Evolutionary conservation across 2,329 filamentous ascomycete species (phyloP).

Genomic region (Trichophyton benhamiae): DNA sequence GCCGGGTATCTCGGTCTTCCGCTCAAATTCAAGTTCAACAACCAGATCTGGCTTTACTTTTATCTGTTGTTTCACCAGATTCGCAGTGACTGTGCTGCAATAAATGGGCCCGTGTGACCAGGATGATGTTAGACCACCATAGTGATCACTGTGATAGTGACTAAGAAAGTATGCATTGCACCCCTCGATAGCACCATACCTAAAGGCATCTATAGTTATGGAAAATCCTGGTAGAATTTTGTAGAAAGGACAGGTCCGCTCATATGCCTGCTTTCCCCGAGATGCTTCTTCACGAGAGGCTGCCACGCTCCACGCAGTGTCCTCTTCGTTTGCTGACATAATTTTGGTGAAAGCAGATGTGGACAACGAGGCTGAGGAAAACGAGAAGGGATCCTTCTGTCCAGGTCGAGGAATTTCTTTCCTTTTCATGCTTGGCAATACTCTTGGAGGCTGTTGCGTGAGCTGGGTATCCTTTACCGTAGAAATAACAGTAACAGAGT

Average conservation of each 20-base stretch:
- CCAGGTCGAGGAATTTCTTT: conserved; percentile 63
- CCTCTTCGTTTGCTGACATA: conserved; percentile 86
- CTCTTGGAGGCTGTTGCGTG: conserved; percentile 18
- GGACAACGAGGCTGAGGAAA: conserved; percentile 30
- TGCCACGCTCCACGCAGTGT: conserved; percentile 77
- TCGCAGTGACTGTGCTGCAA: conserved; percentile 84
- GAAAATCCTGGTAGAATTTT: conserved; percentile 90
- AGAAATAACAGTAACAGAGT: conserved; percentile 37
- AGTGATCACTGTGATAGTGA: conserved; percentile 97
- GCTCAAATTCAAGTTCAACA: conserved; percentile 73
- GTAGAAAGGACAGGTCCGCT: conserved; percentile 92
- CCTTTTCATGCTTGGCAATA: conserved; percentile 49
- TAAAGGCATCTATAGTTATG: conserved; percentile 91
- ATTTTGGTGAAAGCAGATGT: conserved; percentile 78
- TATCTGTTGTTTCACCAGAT: conserved; percentile 75
- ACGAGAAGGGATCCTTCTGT: conserved; percentile 64
- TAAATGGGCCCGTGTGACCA: conserved; percentile 95
- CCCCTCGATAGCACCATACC: conserved; percentile 84
- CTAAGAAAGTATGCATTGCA: conserved; percentile 93
- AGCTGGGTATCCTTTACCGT: not conserved
- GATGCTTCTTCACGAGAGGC: conserved; percentile 67
- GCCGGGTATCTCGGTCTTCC: conserved; percentile 62
- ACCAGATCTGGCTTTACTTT: conserved; percentile 78
- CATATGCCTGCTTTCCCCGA: conserved; percentile 72
- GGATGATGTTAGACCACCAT: conserved; percentile 73